A percentile compares a stretch with the other conserved stretches of the same genome.
These are phyloP conservation scores for Trypanosoma lewisi DNA, from an alignment of 208 protist genomes.

Conservation along the genomic window DNA sequence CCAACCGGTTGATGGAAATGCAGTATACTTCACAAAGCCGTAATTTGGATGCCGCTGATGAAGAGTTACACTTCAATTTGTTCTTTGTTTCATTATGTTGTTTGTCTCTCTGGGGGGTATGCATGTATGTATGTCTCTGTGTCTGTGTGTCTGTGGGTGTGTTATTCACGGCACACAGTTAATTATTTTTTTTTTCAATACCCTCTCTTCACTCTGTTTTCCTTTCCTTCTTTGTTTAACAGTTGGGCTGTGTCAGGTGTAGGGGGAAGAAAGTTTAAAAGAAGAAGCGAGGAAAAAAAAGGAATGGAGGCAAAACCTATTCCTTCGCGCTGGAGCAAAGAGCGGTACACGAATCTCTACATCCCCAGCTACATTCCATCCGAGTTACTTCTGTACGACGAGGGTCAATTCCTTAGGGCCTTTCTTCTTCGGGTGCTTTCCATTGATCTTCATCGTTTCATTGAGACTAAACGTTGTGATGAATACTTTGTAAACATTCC, in stretches of 20 bases:
- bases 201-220: background rate
- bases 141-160: background rate
- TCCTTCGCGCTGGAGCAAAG: conserved; percentile 71
- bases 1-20: conserved; percentile 54
- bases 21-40: conserved; percentile 45
- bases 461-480: conserved; percentile 53
- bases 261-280: background rate
- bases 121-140: conserved; percentile 11
- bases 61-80: background rate
- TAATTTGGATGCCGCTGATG: conserved; percentile 4
- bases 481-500: conserved; percentile 78
- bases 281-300: conserved; percentile 22
- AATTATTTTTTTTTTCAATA: too few relatives aligned
- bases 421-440: conserved; percentile 75
- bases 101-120: conserved; percentile 3
- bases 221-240: background rate
- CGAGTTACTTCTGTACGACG: conserved; percentile 72
- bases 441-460: conserved; percentile 76
- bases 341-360: conserved; percentile 74
- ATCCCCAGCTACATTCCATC: conserved; percentile 87
- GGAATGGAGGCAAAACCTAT: conserved; percentile 24
- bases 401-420: conserved; percentile 81
- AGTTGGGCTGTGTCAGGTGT: background rate
- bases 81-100: conserved; percentile 12
- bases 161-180: too few relatives aligned